Evolutionary conservation across 1,284 basidiomycete species (phyloP).

Genomic region (Heterobasidion annosum): DNA sequence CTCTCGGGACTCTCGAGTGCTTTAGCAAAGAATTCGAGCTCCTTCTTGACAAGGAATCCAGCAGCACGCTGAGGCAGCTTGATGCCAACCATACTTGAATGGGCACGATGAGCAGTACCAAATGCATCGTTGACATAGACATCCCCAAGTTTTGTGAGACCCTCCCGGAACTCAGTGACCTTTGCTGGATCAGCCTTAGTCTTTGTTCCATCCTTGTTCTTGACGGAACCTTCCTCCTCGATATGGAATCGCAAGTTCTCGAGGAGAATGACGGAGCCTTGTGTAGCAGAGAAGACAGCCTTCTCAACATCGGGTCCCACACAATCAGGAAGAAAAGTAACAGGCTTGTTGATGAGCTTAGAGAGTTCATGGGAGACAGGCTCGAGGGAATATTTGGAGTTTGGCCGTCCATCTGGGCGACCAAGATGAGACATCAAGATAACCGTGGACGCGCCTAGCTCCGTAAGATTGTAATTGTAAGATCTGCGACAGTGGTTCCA

Average conservation of each 20-base stretch:
- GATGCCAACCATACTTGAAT: conserved; percentile 98
- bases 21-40: conserved; percentile 98
- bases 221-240: conserved; percentile 93
- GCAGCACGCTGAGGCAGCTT: conserved; percentile 90
- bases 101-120: conserved; percentile 96
- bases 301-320: conserved; percentile 83
- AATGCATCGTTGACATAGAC: conserved; percentile 99
- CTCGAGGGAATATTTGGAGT: conserved; percentile 87
- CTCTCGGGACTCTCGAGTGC: conserved; percentile 91
- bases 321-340: conserved; percentile 83
- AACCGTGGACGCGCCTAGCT: conserved; percentile 73
- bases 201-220: conserved; percentile 91
- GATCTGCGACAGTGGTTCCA: conserved; percentile 1
- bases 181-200: conserved; percentile 83
- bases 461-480: conserved; percentile 5
- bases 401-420: conserved; percentile 89
- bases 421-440: conserved; percentile 98
- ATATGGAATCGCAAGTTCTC: conserved; percentile 99
- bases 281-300: conserved; percentile 61
- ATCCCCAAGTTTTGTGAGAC: conserved; percentile 88
- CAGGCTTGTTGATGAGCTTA: conserved; percentile 58
- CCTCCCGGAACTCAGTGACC: conserved; percentile 80
- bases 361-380: conserved; percentile 76
- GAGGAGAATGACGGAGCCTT: conserved; percentile 84
- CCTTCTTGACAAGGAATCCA: conserved; percentile 98